Evolutionary conservation across 768 basidiomycete genomes (phyloP), one percentile per base, ranked within the genome.

Genomic region (Psilocybe tampanensis): DNA sequence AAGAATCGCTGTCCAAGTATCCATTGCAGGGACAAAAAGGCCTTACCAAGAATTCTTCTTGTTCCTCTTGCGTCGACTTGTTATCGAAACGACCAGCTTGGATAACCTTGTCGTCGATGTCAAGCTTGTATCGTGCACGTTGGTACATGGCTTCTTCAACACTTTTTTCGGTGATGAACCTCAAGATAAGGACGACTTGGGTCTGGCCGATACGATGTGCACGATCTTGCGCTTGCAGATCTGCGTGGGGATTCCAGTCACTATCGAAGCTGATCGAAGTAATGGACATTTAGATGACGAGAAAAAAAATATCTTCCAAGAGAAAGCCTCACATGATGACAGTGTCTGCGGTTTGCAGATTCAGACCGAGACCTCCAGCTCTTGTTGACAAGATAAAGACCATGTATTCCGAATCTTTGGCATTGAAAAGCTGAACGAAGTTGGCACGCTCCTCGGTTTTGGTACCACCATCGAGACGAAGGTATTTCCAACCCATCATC

Each of bases 151-250:
- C 94, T 74, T 98, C 97, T 74, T 98, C 97, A 21, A 99, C 94
- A 60, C 95, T 96, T 78, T 95, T 94, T 72, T 97, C 94, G 3
- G 96, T 97, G 70, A 99, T 95, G 72, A 99, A 92, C 60, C 96
- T 88, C 61, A 98, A 80, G 61, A 99, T 98, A 29, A 95, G 87
- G 18, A 99, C 97, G 44, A 95, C 92, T 73, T 95, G 96, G 57
- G 97, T 99, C 70, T 99, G 97, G 57, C 97, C 97, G 66, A 99
- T 99, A 83, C 97, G 95, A 82, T 99, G 96, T 11, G 93, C 94
- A 81, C 95, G 94, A 85, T 99, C 96, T 72, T 99, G 97, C 12
- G 97, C 97, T 74, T 99, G 97, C 59, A 98, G 77, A 88, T 99
- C 96, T 49, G 97, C 96, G 65, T 98, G 96, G 45, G 96, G 96